These are phyloP conservation scores for Coemansia sp. DNA, from an alignment of 192 early-diverging fungal species.

Conservation along the genomic window DNA sequence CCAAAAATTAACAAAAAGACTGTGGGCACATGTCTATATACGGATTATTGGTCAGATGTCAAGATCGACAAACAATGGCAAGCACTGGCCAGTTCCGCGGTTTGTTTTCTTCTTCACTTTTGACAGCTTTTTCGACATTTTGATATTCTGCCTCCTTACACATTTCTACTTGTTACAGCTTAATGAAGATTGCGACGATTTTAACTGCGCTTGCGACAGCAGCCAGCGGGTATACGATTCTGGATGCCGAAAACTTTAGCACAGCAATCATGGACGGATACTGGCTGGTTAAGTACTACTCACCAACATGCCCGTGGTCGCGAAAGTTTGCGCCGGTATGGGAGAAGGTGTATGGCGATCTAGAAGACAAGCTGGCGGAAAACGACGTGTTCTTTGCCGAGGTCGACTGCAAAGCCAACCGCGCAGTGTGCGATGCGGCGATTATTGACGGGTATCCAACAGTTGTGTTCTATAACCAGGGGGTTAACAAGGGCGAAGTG, in stretches of 20 bases:
- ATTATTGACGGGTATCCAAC: conserved; percentile 54
- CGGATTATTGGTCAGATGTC: conserved; percentile 1
- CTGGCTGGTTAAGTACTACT: conserved; percentile 57
- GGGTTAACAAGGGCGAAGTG: conserved; percentile 49
- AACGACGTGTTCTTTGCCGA: conserved; percentile 47
- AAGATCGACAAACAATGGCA: neutral
- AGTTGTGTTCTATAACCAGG: conserved; percentile 41
- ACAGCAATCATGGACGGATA: conserved; percentile 37
- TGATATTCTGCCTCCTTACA: neutral
- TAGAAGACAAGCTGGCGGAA: conserved; percentile 26
- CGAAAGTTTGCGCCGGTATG: conserved; percentile 54
- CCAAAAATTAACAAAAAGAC: neutral
- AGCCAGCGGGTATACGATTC: conserved; percentile 44
- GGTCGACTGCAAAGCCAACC: conserved; percentile 52
- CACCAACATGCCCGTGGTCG: conserved; percentile 51
- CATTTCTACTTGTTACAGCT: neutral
- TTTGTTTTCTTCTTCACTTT: conserved; percentile 8
- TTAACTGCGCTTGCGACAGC: conserved; percentile 26
- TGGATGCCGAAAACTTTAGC: conserved; percentile 44
- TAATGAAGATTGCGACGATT: conserved; percentile 37
- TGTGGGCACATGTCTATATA: neutral
- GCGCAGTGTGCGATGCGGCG: conserved; percentile 36
- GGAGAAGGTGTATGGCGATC: conserved; percentile 45
- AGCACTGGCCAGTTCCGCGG: neutral
- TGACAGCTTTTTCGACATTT: neutral